Conservation (phyloP, 1,284 basidiomycete genomes). For the Marasmius oreades region DNA sequence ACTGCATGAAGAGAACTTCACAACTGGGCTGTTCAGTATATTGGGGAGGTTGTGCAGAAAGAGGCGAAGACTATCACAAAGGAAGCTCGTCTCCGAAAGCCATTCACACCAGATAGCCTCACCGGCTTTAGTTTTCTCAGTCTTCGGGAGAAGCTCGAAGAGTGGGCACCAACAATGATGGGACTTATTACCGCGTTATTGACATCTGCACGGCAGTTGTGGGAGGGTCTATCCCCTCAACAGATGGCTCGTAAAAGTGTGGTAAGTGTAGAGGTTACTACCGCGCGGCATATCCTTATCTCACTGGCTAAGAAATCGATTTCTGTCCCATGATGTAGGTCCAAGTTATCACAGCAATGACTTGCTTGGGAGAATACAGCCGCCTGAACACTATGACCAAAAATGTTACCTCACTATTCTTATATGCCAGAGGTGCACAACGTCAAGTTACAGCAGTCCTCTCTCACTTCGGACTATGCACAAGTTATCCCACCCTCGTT, state of each 20-base stretch:
- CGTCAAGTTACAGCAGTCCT: slow-evolving; percentile 27
- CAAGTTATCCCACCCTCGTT: slow-evolving; percentile 25
- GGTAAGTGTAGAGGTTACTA: neutral
- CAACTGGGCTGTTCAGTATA: slow-evolving; percentile 13
- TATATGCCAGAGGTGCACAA: slow-evolving; percentile 28
- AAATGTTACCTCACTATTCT: slow-evolving; percentile 27
- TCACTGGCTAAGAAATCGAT: too few species aligned
- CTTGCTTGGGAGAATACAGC: slow-evolving; percentile 27
- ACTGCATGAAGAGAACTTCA: slow-evolving; percentile 8
- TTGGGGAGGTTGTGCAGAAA: neutral
- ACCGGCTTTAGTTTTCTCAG: neutral
- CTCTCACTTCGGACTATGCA: slow-evolving; percentile 21
- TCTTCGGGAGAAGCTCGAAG: neutral
- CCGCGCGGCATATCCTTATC: too few species aligned
- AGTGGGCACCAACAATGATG: neutral
- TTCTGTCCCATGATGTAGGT: too few species aligned
- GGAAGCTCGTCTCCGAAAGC: neutral
- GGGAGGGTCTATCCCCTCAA: neutral
- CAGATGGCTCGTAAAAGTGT: neutral
- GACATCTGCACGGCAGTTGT: neutral
- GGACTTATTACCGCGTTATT: neutral
- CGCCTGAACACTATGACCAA: slow-evolving; percentile 26
- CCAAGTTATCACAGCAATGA: slow-evolving; percentile 16
- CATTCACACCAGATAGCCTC: neutral
- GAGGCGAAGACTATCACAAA: slow-evolving; percentile 7